Evolutionary conservation across 2,329 filamentous ascomycete genomes (phyloP).

Genomic region (Cladosporium velox): DNA sequence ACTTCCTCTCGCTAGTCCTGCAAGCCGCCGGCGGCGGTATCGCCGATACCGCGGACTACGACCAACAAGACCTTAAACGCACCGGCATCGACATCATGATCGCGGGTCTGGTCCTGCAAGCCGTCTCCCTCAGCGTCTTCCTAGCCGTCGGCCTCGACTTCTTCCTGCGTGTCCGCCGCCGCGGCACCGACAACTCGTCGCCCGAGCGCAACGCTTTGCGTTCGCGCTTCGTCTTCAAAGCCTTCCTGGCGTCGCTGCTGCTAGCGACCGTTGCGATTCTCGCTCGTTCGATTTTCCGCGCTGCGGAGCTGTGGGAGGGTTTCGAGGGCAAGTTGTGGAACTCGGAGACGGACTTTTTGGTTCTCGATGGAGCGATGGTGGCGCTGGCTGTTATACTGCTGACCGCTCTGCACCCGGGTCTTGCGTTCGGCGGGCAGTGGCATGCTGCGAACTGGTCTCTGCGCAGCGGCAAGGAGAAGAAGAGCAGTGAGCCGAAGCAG

Average conservation of each 20-base stretch:
- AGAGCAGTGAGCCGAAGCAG: background rate
- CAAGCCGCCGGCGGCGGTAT: constrained; percentile 57
- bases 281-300: constrained; percentile 63
- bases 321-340: constrained; percentile 61
- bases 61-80: constrained; percentile 32
- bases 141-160: constrained; percentile 34
- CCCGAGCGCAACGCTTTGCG: background rate
- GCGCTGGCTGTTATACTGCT: constrained; percentile 47
- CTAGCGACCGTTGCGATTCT: constrained; percentile 63
- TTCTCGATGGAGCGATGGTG: constrained; percentile 58
- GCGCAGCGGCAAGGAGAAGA: constrained; percentile 5
- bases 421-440: constrained; percentile 34
- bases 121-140: constrained; percentile 59
- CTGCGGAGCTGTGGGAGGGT: constrained; percentile 64
- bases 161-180: constrained; percentile 10
- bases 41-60: constrained; percentile 34
- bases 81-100: constrained; percentile 65
- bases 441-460: constrained; percentile 30
- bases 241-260: constrained; percentile 56
- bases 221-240: constrained; percentile 49
- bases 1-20: constrained; percentile 56
- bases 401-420: constrained; percentile 52
- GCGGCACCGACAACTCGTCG: background rate
- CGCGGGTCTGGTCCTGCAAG: constrained; percentile 63
- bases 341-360: constrained; percentile 52